phyloP scores from a whole-genome alignment of 1,139 yeast species.

The Meyerozyma elateridarum region DNA sequence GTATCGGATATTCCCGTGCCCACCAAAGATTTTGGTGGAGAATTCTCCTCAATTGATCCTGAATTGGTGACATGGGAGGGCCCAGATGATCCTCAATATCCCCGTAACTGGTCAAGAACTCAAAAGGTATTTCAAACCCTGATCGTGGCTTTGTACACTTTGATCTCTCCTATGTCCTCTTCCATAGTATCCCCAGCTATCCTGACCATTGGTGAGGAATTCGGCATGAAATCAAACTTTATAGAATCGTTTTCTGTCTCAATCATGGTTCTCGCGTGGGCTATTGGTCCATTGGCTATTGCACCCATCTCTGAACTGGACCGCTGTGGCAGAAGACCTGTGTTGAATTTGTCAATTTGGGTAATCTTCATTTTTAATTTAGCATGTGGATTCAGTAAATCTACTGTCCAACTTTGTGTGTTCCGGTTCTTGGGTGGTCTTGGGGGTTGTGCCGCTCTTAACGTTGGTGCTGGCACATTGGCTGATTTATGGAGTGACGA shows the following conservation, averaged over 20 bases:
- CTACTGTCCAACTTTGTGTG: constrained; percentile 51
- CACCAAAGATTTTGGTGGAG: constrained; percentile 43
- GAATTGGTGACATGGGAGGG: constrained; percentile 67
- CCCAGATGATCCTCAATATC: constrained; percentile 52
- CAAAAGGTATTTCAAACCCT: constrained; percentile 41
- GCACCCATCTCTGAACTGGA: constrained; percentile 60
- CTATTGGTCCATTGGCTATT: constrained; percentile 53
- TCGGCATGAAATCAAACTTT: constrained; percentile 33
- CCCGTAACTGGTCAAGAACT: constrained; percentile 51
- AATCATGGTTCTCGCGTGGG: constrained; percentile 60
- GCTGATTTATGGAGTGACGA: constrained; percentile 57
- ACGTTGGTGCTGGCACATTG: constrained; percentile 68
- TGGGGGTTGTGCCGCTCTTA: constrained; percentile 62
- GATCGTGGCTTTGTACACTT: constrained; percentile 50
- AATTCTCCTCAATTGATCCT: constrained; percentile 49
- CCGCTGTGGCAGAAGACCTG: constrained; percentile 45
- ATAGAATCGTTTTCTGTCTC: constrained; percentile 49
- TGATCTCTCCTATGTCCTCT: constrained; percentile 56
- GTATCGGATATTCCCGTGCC: constrained; percentile 38
- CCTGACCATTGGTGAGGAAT: constrained; percentile 36
- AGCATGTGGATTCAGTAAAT: constrained; percentile 53
- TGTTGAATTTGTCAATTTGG: constrained; percentile 48
- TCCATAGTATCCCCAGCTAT: constrained; percentile 59
- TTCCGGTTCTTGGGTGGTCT: constrained; percentile 59
- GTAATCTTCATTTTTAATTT: constrained; percentile 49